Base-by-base conservation (phyloP, 306 rosid genomes). In the Rubus parviflorus region DNA sequence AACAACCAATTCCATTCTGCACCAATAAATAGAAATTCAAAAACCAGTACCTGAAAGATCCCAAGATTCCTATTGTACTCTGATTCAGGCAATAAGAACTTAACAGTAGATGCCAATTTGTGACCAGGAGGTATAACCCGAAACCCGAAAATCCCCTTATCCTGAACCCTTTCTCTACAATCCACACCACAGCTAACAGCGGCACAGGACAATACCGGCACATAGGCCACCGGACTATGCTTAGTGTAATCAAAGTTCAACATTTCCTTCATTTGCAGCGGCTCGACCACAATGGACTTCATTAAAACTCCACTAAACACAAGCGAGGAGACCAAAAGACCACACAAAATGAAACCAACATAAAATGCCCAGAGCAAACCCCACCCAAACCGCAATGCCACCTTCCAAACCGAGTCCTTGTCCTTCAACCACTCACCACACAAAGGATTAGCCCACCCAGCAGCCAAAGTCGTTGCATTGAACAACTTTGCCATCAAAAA, bases 1-100 rank as follows among this genome's bases (percentile, higher is more conserved):
- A 77, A 7, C 9, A 41, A 43, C 0, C 11, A 20, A 41, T 23
- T 53, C 13, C 52, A 73, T 54, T 43, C 41, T 64, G 46, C 22
- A 49, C 4, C 14, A 51, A 20, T 35, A 71, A 70, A 30, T n/a
- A 5, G 75, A 64, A 56, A 40, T 25, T 37, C 52, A 8, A 70
- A 64, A 84, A 72, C 40, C 23, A 79, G 68, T 82, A 87, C 96
- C 96, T 89, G 98, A 80, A 94, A 94, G 42, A 90, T 47, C 74
- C 97, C 98, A 20, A 94, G 94, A 78, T 89, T 90, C 86, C 83
- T 83, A 86, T 94, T 92, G 76, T 89, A 92, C 78, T 86, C 90
- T 0, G 98, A 94, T 84, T 90, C 97, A 1, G 95, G 97, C 85
- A 90, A 72, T 38, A 80, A 68, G 37, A 92, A 70, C 19, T 80